phyloP scores from a whole-genome alignment of 1,284 basidiomycete genomes.

The Moniliophthora roreri region DNA sequence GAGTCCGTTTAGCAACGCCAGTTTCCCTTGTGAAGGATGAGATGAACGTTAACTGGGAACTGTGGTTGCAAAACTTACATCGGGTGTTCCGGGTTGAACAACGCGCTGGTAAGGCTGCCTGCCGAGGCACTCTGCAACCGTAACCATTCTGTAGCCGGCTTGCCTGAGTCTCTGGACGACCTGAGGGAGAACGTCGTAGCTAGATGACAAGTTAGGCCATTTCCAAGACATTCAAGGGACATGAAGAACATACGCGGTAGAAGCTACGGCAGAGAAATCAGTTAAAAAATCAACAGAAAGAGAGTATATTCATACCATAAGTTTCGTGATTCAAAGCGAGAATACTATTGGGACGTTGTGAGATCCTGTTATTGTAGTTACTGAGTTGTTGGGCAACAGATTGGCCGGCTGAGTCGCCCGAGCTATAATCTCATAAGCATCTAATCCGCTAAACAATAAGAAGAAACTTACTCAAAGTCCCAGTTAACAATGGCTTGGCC shows the following conservation, averaged over 20 bases:
- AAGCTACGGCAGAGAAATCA: neutral
- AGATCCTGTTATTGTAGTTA: neutral
- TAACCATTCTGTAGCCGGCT: neutral
- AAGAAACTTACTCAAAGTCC: conserved; percentile 4
- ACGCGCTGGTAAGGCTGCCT: neutral
- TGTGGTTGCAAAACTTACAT: neutral
- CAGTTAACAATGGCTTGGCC: conserved; percentile 2
- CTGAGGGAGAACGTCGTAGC: neutral
- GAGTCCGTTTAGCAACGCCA: neutral
- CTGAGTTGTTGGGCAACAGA: neutral
- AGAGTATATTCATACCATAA: neutral
- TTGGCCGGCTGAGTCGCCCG: neutral
- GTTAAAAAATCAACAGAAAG: neutral
- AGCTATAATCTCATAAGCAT: neutral
- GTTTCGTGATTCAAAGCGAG: neutral
- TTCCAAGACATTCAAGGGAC: neutral
- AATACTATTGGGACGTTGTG: too few relatives aligned
- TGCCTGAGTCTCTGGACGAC: neutral
- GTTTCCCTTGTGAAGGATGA: neutral
- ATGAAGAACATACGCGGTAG: neutral
- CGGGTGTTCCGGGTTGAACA: neutral
- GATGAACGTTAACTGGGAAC: neutral
- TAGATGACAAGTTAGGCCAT: too few relatives aligned
- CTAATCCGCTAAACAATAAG: neutral
- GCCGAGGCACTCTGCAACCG: neutral